Evolutionary conservation across 768 basidiomycete genomes (phyloP).

Genomic region (Tylopilus sp.): DNA sequence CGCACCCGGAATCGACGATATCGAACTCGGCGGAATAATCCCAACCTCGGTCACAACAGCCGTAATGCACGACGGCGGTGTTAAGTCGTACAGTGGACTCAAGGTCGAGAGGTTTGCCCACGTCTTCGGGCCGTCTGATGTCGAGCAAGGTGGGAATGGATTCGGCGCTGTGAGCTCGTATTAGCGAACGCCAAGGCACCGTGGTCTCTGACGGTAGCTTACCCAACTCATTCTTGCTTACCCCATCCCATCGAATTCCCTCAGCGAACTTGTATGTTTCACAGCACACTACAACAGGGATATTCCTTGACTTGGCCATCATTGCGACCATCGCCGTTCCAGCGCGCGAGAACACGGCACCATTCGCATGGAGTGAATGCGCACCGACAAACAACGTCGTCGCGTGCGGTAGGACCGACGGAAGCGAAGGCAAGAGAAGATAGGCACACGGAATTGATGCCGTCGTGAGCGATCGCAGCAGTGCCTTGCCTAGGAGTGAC

Average conservation of each 20-base stretch:
- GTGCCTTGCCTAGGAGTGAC: conserved; percentile 60
- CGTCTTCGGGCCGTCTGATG: conserved; percentile 23
- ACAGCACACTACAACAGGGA: conserved; percentile 95
- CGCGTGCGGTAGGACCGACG: conserved; percentile 75
- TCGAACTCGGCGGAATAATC: conserved; percentile 88
- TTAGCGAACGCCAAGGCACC: conserved; percentile 1
- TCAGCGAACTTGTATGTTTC: conserved; percentile 99
- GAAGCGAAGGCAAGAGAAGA: conserved; percentile 81
- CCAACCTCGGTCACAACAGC: conserved; percentile 98
- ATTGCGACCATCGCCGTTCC: conserved; percentile 96
- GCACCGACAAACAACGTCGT: conserved; percentile 88
- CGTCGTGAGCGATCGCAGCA: conserved; percentile 66
- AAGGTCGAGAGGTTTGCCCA: conserved; percentile 66
- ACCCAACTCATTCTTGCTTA: conserved; percentile 97
- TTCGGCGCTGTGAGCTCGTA: conserved; percentile 25
- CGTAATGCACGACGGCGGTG: conserved; percentile 88
- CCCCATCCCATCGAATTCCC: conserved; percentile 86
- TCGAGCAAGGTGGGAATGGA: conserved; percentile 21
- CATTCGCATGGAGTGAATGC: conserved; percentile 92
- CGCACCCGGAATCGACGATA: conserved; percentile 77
- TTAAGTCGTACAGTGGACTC: conserved; percentile 91
- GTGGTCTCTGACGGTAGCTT: conserved; percentile 16
- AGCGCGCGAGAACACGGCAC: conserved; percentile 88
- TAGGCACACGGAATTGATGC: conserved; percentile 84
- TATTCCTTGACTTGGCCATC: conserved; percentile 85